These are phyloP conservation scores for Tolypocladium nubicola DNA, from an alignment of 2,329 filamentous ascomycete genomes.

Conservation along the genomic window DNA sequence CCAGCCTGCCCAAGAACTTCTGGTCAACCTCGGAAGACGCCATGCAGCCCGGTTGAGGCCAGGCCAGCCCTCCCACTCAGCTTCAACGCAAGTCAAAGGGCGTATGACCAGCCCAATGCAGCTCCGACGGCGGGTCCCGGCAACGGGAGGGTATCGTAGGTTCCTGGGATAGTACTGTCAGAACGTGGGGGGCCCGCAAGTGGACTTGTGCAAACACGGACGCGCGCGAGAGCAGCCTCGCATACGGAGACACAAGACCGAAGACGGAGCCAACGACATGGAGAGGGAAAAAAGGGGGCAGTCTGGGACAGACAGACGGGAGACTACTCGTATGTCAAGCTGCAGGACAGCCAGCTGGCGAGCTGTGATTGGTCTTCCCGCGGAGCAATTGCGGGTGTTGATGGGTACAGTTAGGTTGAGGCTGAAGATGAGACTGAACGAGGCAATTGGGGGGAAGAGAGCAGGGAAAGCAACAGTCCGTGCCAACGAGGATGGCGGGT, in stretches of 20 bases:
- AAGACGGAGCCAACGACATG: neutral
- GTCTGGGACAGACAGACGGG: neutral
- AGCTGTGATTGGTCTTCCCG: constrained; percentile 19
- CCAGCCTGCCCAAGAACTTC: constrained; percentile 87
- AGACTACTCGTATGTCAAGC: neutral
- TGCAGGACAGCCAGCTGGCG: constrained; percentile 17
- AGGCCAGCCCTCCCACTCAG: neutral
- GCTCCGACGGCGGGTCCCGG: neutral
- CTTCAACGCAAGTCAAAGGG: neutral
- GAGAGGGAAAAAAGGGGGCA: neutral
- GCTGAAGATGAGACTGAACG: neutral
- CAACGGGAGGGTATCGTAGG: neutral
- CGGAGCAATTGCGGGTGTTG: constrained; percentile 7
- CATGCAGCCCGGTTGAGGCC: constrained; percentile 42
- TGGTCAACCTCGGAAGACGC: constrained; percentile 95
- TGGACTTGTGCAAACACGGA: neutral
- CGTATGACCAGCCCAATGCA: neutral
- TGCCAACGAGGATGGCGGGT: neutral
- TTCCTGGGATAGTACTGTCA: neutral
- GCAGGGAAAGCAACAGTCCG: neutral
- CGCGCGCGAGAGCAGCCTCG: neutral
- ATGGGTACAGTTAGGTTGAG: constrained; percentile 2
- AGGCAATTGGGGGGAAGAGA: neutral
- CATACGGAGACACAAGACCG: neutral
- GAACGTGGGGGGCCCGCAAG: neutral